A percentile compares a stretch with the other conserved stretches of the same genome.
phyloP scores from a whole-genome alignment of 1,284 basidiomycete genomes.

The Cystobasidium slooffiae region DNA sequence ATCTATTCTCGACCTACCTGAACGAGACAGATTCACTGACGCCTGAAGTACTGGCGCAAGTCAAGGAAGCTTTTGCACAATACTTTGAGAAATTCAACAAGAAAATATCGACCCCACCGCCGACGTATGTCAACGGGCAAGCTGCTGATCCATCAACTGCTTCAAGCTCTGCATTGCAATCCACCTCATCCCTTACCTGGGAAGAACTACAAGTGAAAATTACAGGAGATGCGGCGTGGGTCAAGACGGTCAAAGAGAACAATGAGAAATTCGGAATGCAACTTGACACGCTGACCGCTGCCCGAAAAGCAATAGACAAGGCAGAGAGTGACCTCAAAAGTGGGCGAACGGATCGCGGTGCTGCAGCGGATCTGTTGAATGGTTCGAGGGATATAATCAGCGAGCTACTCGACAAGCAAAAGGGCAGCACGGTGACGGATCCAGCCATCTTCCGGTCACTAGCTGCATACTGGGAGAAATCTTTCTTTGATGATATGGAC shows the following conservation, averaged over 20 bases:
- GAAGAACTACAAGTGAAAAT: slow-evolving; percentile 24
- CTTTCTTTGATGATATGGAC: slow-evolving; percentile 92
- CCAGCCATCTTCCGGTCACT: slow-evolving; percentile 82
- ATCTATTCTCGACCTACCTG: slow-evolving; percentile 68
- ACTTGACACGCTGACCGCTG: slow-evolving; percentile 65
- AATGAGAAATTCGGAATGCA: slow-evolving; percentile 93
- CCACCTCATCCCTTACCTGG: slow-evolving; percentile 17
- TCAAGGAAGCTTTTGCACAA: slow-evolving; percentile 67
- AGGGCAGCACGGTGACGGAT: slow-evolving; percentile 79
- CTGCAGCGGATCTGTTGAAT: slow-evolving; percentile 59
- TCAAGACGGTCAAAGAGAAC: slow-evolving; percentile 69
- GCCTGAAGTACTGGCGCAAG: slow-evolving; percentile 65
- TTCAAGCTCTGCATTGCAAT: slow-evolving; percentile 18
- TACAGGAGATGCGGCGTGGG: slow-evolving; percentile 63
- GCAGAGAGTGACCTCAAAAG: slow-evolving; percentile 34
- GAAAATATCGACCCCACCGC: slow-evolving; percentile 15
- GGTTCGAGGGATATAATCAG: slow-evolving; percentile 54
- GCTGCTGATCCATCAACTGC: slow-evolving; percentile 6
- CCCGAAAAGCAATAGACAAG: slow-evolving; percentile 37
- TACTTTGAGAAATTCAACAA: slow-evolving; percentile 68
- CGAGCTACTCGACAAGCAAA: slow-evolving; percentile 59
- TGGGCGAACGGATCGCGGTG: slow-evolving; percentile 53
- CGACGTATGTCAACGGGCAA: background rate
- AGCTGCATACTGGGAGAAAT: slow-evolving; percentile 85
- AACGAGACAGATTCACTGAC: slow-evolving; percentile 55